Percentiles rank a stretch among this genome's conserved stretches.
Evolutionary conservation across 2,329 filamentous ascomycete genomes (phyloP).

Genomic region (Berkeleyomyces rouxiae): DNA sequence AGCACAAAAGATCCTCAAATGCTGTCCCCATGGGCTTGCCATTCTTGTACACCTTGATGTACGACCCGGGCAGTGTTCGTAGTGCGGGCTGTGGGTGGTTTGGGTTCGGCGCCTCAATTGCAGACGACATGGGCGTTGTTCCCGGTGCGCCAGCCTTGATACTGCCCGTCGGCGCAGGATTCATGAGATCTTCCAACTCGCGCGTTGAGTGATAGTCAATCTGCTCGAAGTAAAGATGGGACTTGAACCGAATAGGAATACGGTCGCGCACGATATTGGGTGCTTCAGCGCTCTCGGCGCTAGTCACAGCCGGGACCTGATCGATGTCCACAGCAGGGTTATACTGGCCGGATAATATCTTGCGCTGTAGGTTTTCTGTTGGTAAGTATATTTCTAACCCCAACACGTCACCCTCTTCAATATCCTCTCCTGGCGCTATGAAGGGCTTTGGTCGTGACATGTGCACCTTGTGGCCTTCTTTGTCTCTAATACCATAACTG

Average conservation of each 20-base stretch:
- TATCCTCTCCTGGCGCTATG: slow-evolving; percentile 59
- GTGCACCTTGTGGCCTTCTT: slow-evolving; percentile 79
- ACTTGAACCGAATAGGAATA: slow-evolving; percentile 85
- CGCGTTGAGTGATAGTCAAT: slow-evolving; percentile 79
- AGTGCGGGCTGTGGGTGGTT: slow-evolving; percentile 60
- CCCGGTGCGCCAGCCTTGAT: slow-evolving; percentile 27
- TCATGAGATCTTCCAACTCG: slow-evolving; percentile 72
- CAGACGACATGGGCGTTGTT: slow-evolving; percentile 6
- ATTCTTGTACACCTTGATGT: slow-evolving; percentile 86
- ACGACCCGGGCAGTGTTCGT: slow-evolving; percentile 70
- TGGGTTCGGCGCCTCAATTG: slow-evolving; percentile 42
- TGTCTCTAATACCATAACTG: slow-evolving; percentile 83
- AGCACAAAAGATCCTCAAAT: slow-evolving; percentile 75
- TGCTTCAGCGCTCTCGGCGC: slow-evolving; percentile 31
- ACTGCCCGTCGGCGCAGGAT: slow-evolving; percentile 38
- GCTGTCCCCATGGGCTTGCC: slow-evolving; percentile 71
- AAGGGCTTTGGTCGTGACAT: slow-evolving; percentile 89
- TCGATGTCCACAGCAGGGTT: slow-evolving; percentile 65
- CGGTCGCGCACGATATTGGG: slow-evolving; percentile 85
- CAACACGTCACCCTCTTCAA: slow-evolving; percentile 82
- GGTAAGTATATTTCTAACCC: slow-evolving; percentile 86
- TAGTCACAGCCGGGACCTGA: slow-evolving; percentile 21
- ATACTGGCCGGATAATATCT: slow-evolving; percentile 73
- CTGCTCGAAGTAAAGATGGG: slow-evolving; percentile 84
- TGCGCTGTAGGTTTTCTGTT: slow-evolving; percentile 68